phyloP scores from a whole-genome alignment of 176 grass and related monocot species.

The Triticum dicoccoides region DNA sequence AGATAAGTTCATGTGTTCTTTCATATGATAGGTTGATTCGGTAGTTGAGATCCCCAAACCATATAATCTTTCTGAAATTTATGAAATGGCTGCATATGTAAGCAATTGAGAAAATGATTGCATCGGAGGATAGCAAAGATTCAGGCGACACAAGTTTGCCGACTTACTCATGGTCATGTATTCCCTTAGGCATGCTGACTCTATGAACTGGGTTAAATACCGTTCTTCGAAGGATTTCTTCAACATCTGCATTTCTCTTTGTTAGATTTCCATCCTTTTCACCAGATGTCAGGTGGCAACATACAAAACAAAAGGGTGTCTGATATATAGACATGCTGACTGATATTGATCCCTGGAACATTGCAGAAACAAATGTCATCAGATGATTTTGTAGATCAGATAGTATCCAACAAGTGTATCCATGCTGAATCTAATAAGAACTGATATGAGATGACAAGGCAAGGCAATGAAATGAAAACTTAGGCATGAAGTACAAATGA shows the following conservation, averaged over 20 bases:
- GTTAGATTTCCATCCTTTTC: conserved; percentile 69
- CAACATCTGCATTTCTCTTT: conserved; percentile 80
- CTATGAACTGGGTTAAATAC: conserved; percentile 51
- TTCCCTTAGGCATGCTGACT: conserved; percentile 45
- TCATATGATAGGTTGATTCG: conserved; percentile 78
- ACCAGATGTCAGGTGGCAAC: conserved; percentile 81
- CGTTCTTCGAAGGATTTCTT: conserved; percentile 76
- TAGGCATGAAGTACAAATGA: not conserved
- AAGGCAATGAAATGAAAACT: not conserved
- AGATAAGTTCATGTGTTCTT: conserved; percentile 75
- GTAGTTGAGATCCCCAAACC: conserved; percentile 96
- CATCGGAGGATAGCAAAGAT: conserved; percentile 3
- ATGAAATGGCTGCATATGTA: not conserved
- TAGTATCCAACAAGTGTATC: not conserved
- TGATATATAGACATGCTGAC: conserved; percentile 95
- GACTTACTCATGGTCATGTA: conserved; percentile 78
- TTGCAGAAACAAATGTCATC: conserved; percentile 20
- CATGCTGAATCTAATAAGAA: not conserved
- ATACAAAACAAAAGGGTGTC: conserved; percentile 84
- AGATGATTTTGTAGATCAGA: conserved; percentile 6
- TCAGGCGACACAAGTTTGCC: not conserved
- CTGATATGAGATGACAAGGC: not conserved
- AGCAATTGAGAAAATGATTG: conserved; percentile 12
- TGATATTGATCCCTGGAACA: conserved; percentile 88
- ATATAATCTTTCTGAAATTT: conserved; percentile 89